Conservation (phyloP, 176 grass and related monocot genomes). For the Ananas comosus region DNA sequence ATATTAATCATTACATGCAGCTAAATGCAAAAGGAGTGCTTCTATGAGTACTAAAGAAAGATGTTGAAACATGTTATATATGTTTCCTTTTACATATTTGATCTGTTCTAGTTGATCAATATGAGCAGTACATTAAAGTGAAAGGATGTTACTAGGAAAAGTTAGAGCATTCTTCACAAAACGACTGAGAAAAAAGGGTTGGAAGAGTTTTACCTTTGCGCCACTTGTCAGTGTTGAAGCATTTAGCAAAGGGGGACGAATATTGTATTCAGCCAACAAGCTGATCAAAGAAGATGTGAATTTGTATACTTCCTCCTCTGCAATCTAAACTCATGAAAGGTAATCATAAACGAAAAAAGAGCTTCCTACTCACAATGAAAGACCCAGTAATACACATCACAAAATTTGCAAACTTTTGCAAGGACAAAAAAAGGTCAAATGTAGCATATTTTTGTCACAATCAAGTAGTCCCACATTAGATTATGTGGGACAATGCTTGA, state of each 20-base stretch:
- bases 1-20: too few species aligned
- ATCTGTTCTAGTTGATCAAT: neutral
- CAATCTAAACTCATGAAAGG: constrained; percentile 41
- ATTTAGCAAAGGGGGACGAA: constrained; percentile 63
- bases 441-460: neutral
- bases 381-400: neutral
- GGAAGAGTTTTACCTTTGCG: constrained; percentile 48
- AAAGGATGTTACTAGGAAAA: neutral
- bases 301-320: constrained; percentile 77
- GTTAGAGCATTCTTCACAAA: neutral
- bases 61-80: too few species aligned
- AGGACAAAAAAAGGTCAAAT: neutral
- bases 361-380: neutral
- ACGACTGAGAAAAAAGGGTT: neutral
- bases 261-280: constrained; percentile 65
- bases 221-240: constrained; percentile 58
- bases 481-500: neutral
- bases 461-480: neutral
- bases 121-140: neutral
- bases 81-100: too few species aligned
- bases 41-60: too few species aligned
- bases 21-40: too few species aligned
- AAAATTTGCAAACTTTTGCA: neutral
- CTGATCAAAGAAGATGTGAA: constrained; percentile 92
- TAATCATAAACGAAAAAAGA: neutral